Base-by-base conservation (phyloP, 495 filamentous ascomycete species). In the Xylaria castorea region DNA sequence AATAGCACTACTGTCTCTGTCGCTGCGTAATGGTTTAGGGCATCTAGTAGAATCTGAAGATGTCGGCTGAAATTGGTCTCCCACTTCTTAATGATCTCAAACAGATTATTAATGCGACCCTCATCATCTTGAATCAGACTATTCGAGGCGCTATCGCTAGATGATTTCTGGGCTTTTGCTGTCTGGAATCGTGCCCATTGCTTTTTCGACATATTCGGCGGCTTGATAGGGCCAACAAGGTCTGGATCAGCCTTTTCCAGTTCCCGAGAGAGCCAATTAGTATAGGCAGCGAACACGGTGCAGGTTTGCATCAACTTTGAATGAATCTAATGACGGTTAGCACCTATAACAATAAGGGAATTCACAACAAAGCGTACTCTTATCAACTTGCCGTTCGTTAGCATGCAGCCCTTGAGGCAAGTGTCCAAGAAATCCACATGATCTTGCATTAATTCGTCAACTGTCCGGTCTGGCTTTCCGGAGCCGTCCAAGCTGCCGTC, bases 351-450 rank as follows among this genome's bases (percentile, higher is more conserved):
- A 71, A 32, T 57, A 60, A 75, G 42, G 64, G 22, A 25, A 34
- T 20, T 44, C 9, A 68, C 40, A 60, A 58, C 14, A 53, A 30
- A 64, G 81, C 87, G 62, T 87, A 98, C 96, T 85, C 93, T 91
- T 25, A 99, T 84, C 9, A 99, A 83, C 81, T 97, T 97, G 66
- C 92, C 92, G 79, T 99, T 97, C 14, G 97, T 98, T 44, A 99
- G 87, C 95, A 98, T 98, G 85, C 97, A 98, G 83, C 98, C 96
- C 83, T 98, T 98, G 68, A 99, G 84, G 81, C 96, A 99, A 16
- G 95, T 98, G 77, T 98, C 96, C 68, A 99, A 81, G 80, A 98
- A 98, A 82, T 98, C 96, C 40, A 99, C 95, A 85, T 99, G 96
- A 80, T 98, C 95, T 81, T 98, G 94, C 96, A 99, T 99, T 77